Evolutionary conservation across 495 filamentous ascomycete genomes (phyloP).

Genomic region (Amorphotheca resinae): DNA sequence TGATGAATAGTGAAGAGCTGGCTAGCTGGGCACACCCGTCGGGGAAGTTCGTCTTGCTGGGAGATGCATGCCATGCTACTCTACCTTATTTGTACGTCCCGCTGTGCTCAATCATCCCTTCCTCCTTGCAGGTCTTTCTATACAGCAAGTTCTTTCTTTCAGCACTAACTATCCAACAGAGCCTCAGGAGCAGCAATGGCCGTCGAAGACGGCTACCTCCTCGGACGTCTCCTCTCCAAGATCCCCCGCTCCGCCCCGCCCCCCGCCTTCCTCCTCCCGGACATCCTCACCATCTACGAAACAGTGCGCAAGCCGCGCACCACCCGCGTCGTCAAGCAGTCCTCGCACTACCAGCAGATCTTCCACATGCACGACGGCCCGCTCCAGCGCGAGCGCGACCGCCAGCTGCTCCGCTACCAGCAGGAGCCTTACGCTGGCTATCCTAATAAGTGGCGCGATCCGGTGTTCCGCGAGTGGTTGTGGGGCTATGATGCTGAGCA

Average conservation of each 20-base stretch:
- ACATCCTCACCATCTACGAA: conserved; percentile 39
- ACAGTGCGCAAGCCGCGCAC: conserved; percentile 37
- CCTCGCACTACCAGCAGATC: conserved; percentile 35
- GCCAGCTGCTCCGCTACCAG: conserved; percentile 29
- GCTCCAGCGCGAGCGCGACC: conserved; percentile 35
- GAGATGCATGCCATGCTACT: conserved; percentile 57
- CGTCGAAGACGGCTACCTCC: conserved; percentile 31
- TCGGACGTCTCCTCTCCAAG: conserved; percentile 26
- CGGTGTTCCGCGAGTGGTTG: conserved; percentile 38
- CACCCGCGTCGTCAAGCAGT: conserved; percentile 37
- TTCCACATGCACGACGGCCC: conserved; percentile 43
- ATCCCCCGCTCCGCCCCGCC: conserved; percentile 23
- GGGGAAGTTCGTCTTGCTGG: conserved; percentile 46
- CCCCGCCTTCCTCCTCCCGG: conserved; percentile 19
- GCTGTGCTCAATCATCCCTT: not conserved
- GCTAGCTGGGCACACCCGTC: conserved; percentile 40
- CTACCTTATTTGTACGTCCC: conserved; percentile 39
- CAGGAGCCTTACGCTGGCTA: conserved; percentile 29
- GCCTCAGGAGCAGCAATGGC: conserved; percentile 17
- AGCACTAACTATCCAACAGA: conserved; percentile 1
- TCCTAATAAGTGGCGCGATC: conserved; percentile 40
- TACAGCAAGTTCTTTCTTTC: not conserved
- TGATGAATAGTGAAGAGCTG: conserved; percentile 44
- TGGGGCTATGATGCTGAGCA: conserved; percentile 40
- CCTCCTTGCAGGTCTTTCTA: too few species aligned